phyloP scores from a whole-genome alignment of 257 asterid species.

The Nicotiana tomentosiformis region DNA sequence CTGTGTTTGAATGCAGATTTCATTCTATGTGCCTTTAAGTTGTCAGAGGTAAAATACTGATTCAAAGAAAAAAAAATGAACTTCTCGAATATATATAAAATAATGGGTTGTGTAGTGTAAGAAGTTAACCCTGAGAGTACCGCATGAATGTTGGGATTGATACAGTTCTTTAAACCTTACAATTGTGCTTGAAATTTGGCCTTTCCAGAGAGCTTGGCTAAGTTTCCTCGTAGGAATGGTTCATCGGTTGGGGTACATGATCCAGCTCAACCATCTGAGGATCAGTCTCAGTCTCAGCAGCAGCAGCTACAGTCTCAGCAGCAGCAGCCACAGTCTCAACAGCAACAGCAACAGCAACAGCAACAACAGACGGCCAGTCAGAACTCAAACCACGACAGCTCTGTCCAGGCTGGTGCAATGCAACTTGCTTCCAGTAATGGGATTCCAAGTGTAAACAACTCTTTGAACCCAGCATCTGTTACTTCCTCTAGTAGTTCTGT shows the following conservation, averaged over 20 bases:
- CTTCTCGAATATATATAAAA: neutral
- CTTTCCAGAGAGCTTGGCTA: slow-evolving; percentile 79
- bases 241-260: slow-evolving; percentile 54
- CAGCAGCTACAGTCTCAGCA: slow-evolving; percentile 21
- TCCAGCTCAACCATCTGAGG: slow-evolving; percentile 55
- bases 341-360: slow-evolving; percentile 39
- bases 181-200: neutral
- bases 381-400: slow-evolving; percentile 44
- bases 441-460: slow-evolving; percentile 34
- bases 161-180: neutral
- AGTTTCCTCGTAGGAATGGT: slow-evolving; percentile 71
- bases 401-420: slow-evolving; percentile 36
- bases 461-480: slow-evolving; percentile 36
- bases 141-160: neutral
- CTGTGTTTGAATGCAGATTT: neutral
- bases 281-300: slow-evolving; percentile 36
- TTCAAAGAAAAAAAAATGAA: too few species aligned
- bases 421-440: slow-evolving; percentile 54
- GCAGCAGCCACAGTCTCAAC: slow-evolving; percentile 33
- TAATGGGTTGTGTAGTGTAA: neutral
- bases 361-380: slow-evolving; percentile 53
- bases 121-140: neutral
- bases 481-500: slow-evolving; percentile 41
- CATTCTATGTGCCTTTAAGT: neutral
- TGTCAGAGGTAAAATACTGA: too few species aligned